Evolutionary conservation across 352 stramenopile genomes (phyloP), one percentile per base, ranked within the genome.

Genomic region (Phytophthora ramorum): DNA sequence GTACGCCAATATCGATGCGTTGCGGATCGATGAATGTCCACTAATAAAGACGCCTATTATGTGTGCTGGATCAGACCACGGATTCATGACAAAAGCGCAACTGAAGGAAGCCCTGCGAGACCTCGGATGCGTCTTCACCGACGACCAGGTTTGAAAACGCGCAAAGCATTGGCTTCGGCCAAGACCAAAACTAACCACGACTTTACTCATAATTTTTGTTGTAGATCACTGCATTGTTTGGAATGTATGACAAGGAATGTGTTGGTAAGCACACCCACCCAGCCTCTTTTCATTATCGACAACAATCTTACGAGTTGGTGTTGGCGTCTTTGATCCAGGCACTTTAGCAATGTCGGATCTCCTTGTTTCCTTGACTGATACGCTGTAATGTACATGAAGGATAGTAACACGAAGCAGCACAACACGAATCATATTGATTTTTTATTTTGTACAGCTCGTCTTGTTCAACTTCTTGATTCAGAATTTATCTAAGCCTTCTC

Each of bases 71-170:
- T 47, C 6, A 47, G 41, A 47, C 6, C 17, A 47, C 17, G 41
- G 78, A 24, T 56, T 63, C 35, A 86, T 88, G 76, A 79, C 64
- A 14, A 83, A 88, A 35, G 47, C 52, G 3, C 72, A 87, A 10
- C 41, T 91, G 30, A 87, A 91, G 16, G 78, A 91, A 56, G 72
- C 75, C 7, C 43, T 91, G 28, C 63, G 75, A 62, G 69, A 69
- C 2, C 71, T 89, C 46, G 63, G 63, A 6, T 89, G 78, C 24
- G 76, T 88, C 13, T 79, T 89, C 49, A 86, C 76, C 0, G 78
- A 88, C 49, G 82, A 89, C 43, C 79, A 91, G 75, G 81, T 87
- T 50, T 28, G 14, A 28, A 32, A 48, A 32, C 7, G 5, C 20
- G 12, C 26, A 13, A n/a, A 38, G 6, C 41, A 24, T 47, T 7